phyloP scores from a whole-genome alignment of 768 basidiomycete genomes.

The Ramaria rubella region DNA sequence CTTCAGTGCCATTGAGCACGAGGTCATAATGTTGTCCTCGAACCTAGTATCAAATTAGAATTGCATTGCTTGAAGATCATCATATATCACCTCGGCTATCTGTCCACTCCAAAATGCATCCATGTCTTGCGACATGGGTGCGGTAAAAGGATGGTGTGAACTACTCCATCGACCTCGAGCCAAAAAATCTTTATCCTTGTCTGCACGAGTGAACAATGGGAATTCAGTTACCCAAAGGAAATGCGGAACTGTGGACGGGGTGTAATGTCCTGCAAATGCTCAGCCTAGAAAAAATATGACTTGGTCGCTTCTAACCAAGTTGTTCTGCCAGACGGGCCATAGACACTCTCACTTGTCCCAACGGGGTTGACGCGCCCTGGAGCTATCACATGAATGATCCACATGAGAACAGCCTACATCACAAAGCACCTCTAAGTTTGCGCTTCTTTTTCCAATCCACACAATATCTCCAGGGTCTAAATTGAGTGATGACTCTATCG shows the following conservation, averaged over 20 bases:
- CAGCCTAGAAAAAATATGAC: slow-evolving; percentile 13
- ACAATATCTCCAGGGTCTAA: not conserved
- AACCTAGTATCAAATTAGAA: slow-evolving; percentile 42
- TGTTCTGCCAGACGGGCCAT: slow-evolving; percentile 61
- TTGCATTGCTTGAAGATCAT: slow-evolving; percentile 4
- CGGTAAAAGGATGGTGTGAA: slow-evolving; percentile 94
- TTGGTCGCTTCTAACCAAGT: slow-evolving; percentile 40
- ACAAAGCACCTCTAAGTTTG: not conserved
- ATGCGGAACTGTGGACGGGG: slow-evolving; percentile 53
- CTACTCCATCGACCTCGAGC: slow-evolving; percentile 87
- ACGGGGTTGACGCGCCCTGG: slow-evolving; percentile 80
- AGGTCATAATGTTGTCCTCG: slow-evolving; percentile 96
- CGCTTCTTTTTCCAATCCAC: not conserved
- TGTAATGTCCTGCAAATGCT: slow-evolving; percentile 43
- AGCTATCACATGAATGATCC: not conserved
- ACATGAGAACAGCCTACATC: not conserved
- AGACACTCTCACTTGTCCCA: slow-evolving; percentile 64
- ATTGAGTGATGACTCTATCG: not conserved
- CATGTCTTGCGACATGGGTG: slow-evolving; percentile 89
- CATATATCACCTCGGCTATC: slow-evolving; percentile 40
- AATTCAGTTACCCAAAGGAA: slow-evolving; percentile 97
- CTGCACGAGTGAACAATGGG: slow-evolving; percentile 82
- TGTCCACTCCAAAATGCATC: slow-evolving; percentile 65
- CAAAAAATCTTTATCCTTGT: slow-evolving; percentile 80
- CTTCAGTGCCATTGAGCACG: slow-evolving; percentile 88